These are phyloP conservation scores for Cladorrhinum sp. DNA, from an alignment of 2,329 filamentous ascomycete species.

Conservation along the genomic window DNA sequence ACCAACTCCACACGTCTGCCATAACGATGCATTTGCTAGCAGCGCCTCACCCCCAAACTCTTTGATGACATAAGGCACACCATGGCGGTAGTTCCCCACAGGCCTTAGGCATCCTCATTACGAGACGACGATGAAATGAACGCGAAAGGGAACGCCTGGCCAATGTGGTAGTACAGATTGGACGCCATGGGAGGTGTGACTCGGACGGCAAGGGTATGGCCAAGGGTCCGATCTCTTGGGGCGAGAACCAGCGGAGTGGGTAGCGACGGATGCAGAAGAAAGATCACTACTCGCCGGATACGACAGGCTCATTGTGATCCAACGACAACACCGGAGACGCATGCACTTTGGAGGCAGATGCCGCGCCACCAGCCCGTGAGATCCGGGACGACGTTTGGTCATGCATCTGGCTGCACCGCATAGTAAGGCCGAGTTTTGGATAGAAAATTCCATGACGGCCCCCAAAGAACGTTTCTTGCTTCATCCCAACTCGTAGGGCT, in stretches of 20 bases:
- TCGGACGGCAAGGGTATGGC: conserved; percentile 5
- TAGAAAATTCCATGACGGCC: neutral
- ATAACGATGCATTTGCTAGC: conserved; percentile 15
- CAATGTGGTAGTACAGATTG: conserved; percentile 5
- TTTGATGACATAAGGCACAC: conserved; percentile 14
- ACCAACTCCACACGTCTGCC: conserved; percentile 4
- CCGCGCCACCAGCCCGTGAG: conserved; percentile 13
- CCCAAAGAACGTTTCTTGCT: neutral
- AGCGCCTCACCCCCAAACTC: conserved; percentile 15
- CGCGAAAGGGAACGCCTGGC: conserved; percentile 4
- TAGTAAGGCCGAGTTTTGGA: conserved; percentile 4
- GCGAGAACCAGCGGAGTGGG: conserved; percentile 9
- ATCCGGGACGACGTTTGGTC: conserved; percentile 13
- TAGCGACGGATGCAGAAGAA: neutral
- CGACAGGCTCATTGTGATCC: conserved; percentile 4
- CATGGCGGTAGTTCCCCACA: conserved; percentile 6
- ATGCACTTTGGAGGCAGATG: conserved; percentile 10
- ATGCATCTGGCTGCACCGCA: conserved; percentile 2
- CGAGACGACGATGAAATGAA: neutral
- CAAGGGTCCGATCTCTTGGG: conserved; percentile 2
- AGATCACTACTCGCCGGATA: neutral
- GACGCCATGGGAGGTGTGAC: conserved; percentile 10
- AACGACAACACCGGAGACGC: neutral
- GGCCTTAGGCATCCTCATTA: conserved; percentile 10
- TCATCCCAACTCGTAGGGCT: conserved; percentile 17